Base-by-base conservation (phyloP, 768 basidiomycete genomes). In the Kwoniella bestiolae region DNA sequence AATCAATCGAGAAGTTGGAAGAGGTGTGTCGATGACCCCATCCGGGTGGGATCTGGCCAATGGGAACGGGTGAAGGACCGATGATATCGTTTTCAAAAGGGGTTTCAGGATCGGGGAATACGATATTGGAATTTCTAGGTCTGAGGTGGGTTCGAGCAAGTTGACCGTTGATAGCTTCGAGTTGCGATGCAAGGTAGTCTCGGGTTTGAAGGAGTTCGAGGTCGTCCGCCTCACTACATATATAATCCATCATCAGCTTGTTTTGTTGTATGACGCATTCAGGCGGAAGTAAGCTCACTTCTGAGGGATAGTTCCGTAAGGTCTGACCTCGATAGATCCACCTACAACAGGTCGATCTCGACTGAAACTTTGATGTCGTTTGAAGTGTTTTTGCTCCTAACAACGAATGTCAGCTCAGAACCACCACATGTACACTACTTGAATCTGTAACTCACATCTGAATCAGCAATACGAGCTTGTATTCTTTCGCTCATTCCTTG, bases 381-480 rank as follows among this genome's bases (percentile, higher is more conserved):
- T 66, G 51, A 53, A 66, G 11, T 66, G 65, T 35, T 66, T 66
- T 56, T 66, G 65, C 28, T 60, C 65, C 65, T 66, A 41, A 34
- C 8, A 35, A 35, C 9, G 9, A 35, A 35, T 14, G 35, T 41
- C 38, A 29, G 44, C 46, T 23, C n/a, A 21, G n/a, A 3, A 60
- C 26, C 14, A n/a, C 23, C 31, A 50, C 3, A 3, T 41, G 28
- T 8, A 7, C 11, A 28, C 28, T 45, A 7, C 25, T 28, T 8
- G 34, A n/a, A 46, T 25, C 59, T 46, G 52, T 26, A 47, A 45
- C 67, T 62, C 16, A 76, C 74, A 18, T 76, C 71, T 4, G 69
- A 71, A 46, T 76, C 74, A 6, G 74, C 71, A 38, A 76, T 71
- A 7, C 74, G 56, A 21, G 70, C 71, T 38, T 71, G 69, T 2